Conservation (phyloP, 192 early-diverging fungal genomes). For the Backusella luteola region DNA sequence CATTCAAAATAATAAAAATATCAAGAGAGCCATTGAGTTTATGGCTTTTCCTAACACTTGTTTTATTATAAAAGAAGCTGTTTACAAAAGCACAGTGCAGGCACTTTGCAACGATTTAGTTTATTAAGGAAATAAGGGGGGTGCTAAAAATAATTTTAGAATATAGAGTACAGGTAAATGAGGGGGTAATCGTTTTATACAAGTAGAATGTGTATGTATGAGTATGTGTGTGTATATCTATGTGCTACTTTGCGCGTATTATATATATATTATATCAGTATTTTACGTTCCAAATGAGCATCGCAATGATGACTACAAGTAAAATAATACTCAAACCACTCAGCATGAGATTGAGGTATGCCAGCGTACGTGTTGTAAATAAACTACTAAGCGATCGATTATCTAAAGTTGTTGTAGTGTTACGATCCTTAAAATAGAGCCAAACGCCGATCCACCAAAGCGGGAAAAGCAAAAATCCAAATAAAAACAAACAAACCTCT, state of each 20-base stretch:
- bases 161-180: too few relatives aligned
- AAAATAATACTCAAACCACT: not conserved
- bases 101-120: not conserved
- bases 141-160: too few relatives aligned
- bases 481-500: constrained; percentile 4
- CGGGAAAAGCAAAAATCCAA: constrained; percentile 10
- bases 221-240: not conserved
- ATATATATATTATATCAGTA: not conserved
- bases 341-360: not conserved
- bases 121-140: not conserved
- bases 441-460: constrained; percentile 11
- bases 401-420: not conserved
- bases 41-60: not conserved
- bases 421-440: not conserved
- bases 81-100: not conserved
- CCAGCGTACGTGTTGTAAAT: not conserved
- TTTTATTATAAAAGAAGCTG: not conserved
- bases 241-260: not conserved
- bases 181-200: too few relatives aligned
- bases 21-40: not conserved
- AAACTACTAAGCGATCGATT: not conserved
- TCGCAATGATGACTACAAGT: not conserved
- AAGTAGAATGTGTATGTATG: not conserved
- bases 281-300: not conserved
- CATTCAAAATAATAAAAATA: not conserved